Percentiles rank a stretch among this genome's conserved stretches.
Conservation (phyloP, 1,284 basidiomycete genomes). For the Heliocybe sulcata region DNA sequence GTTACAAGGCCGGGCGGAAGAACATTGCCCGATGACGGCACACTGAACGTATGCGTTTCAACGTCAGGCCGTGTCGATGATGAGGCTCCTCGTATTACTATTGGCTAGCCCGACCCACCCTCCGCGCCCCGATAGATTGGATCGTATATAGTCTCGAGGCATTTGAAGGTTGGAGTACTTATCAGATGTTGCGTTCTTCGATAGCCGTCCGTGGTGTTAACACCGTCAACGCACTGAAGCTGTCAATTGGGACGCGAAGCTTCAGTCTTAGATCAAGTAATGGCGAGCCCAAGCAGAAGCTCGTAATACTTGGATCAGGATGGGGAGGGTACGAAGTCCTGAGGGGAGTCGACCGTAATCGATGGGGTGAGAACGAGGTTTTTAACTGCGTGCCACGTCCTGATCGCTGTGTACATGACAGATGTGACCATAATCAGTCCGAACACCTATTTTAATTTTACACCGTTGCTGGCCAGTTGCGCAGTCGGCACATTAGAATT, state of each 20-base stretch:
- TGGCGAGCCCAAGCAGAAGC: constrained; percentile 37
- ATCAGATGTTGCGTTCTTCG: no score
- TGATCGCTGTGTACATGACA: constrained; percentile 51
- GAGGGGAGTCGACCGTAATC: constrained; percentile 56
- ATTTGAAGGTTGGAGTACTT: no score
- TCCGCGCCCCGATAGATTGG: no score
- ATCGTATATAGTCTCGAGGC: no score
- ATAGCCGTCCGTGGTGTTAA: background rate
- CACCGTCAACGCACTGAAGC: background rate
- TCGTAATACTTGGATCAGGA: constrained; percentile 80
- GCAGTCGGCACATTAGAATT: constrained; percentile 82
- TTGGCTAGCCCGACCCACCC: no score
- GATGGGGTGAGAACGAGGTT: constrained; percentile 43
- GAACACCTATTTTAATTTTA: constrained; percentile 65
- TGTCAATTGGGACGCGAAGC: background rate
- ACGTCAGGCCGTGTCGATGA: no score
- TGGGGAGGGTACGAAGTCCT: constrained; percentile 81
- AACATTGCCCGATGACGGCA: no score
- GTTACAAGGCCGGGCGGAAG: no score
- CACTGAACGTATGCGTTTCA: no score
- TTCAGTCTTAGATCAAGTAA: background rate
- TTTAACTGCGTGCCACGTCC: constrained; percentile 6
- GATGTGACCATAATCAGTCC: constrained; percentile 30
- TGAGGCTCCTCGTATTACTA: no score
- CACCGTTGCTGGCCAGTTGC: constrained; percentile 70